Evolutionary conservation across 2,329 filamentous ascomycete species (phyloP), one percentile per base, ranked within the genome.

Genomic region (Trichoderma sp.): DNA sequence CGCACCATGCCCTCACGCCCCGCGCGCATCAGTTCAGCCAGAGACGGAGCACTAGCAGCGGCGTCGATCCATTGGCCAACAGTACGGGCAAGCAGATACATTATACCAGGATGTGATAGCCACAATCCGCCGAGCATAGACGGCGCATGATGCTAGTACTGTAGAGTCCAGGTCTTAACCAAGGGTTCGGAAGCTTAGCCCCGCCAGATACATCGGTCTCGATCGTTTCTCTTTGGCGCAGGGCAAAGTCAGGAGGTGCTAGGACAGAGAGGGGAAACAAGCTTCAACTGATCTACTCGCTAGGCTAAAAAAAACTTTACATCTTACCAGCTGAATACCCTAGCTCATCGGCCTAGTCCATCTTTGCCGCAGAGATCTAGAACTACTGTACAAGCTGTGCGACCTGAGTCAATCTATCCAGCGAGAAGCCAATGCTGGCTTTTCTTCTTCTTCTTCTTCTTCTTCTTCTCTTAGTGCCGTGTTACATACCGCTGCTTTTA

Each of bases 241-340:
- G 29, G 47, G n/a, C 14, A 35, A 35, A 14, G n/a, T 27, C 53
- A 58, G 55, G 53, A 27, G 14, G 52, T 37, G 16, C 27, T 29
- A 33, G 47, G 6, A 52, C 19, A 24, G 47, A 14, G 33, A n/a
- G 27, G 13, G 27, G n/a, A 27, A 47, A 66, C 53, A 57, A 57
- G 52, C 53, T 58, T 66, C 53, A 19, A 57, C 27, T 58, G 63
- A 66, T 66, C 63, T 66, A 21, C 63, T 66, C 53, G 37, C 53
- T 47, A 66, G 53, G 53, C 63, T 35, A 13, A 57, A 57, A 57
- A 56, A 56, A 66, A 56, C 24, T n/a, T 40, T 40, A 55, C 61
- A n/a, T 65, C 35, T 65, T 37, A 27, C 59, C 43, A 65, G 62
- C 62, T 65, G 62, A 65, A 57, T 35, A 65, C 37, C 52, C 49